These are phyloP conservation scores for Microcyclospora tardicrescens DNA, from an alignment of 2,329 filamentous ascomycete species.

Conservation along the genomic window DNA sequence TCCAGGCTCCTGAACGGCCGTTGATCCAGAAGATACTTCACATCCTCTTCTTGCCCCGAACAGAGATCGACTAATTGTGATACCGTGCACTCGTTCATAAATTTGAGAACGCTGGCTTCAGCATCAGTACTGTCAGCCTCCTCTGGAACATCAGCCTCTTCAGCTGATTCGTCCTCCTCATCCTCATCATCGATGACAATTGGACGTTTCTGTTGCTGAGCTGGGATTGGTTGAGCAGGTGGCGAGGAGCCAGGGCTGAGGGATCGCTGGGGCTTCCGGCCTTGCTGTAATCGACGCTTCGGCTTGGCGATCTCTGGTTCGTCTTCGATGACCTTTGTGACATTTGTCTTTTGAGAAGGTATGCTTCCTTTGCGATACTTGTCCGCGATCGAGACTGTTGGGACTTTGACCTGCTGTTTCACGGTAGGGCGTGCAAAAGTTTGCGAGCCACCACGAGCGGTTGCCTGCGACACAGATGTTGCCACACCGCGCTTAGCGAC, in stretches of 20 bases:
- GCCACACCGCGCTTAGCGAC: constrained; percentile 15
- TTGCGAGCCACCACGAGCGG: too few species aligned
- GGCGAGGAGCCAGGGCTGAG: constrained; percentile 25
- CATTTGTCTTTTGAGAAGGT: neutral
- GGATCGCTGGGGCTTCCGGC: constrained; percentile 28
- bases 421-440: constrained; percentile 1
- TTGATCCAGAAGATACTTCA: constrained; percentile 55
- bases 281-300: constrained; percentile 34
- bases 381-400: constrained; percentile 41
- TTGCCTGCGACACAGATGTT: constrained; percentile 5
- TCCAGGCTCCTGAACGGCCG: constrained; percentile 60
- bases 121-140: constrained; percentile 3
- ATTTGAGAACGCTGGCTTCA: constrained; percentile 49
- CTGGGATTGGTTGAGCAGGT: constrained; percentile 6
- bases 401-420: constrained; percentile 41
- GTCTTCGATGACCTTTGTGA: constrained; percentile 5
- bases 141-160: constrained; percentile 4
- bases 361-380: constrained; percentile 14
- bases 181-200: constrained; percentile 26
- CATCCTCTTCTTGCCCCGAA: constrained; percentile 55
- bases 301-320: constrained; percentile 18
- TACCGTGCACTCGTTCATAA: constrained; percentile 67
- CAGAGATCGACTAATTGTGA: constrained; percentile 74
- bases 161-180: constrained; percentile 9
- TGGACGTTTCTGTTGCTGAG: constrained; percentile 7